Evolutionary conservation across 164 flowering plant genomes (phyloP).

Genomic region (Nelumbo lutea): DNA sequence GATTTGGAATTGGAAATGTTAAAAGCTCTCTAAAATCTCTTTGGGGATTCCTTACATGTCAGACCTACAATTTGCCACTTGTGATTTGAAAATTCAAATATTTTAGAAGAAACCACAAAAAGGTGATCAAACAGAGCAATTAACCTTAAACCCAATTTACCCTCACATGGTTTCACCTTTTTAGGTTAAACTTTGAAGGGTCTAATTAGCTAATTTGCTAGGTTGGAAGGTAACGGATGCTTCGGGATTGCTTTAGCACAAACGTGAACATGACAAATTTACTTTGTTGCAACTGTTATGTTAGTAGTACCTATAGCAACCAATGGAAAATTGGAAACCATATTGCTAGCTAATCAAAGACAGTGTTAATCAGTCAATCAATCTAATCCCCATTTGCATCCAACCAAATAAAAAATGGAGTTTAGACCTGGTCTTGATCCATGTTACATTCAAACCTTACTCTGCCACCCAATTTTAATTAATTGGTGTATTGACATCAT

Average conservation of each 20-base stretch:
- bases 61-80: too few relatives aligned
- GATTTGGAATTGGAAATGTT: too few relatives aligned
- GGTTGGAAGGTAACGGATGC: slow-evolving; percentile 7
- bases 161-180: slow-evolving; percentile 1
- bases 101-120: neutral
- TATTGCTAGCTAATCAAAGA: too few relatives aligned
- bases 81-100: neutral
- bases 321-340: too few relatives aligned
- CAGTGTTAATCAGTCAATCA: too few relatives aligned
- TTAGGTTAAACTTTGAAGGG: neutral
- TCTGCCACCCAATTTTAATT: too few relatives aligned
- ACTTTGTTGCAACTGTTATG: neutral
- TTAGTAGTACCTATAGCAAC: neutral
- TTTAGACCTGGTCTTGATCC: too few relatives aligned
- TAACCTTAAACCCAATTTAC: neutral
- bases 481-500: neutral
- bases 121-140: neutral
- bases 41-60: neutral
- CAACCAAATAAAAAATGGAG: too few relatives aligned
- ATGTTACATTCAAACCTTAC: too few relatives aligned
- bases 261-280: slow-evolving; percentile 2
- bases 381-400: too few relatives aligned
- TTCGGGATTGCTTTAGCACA: slow-evolving; percentile 9
- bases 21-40: neutral
- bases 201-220: slow-evolving; percentile 1